Evolutionary conservation across 2,329 filamentous ascomycete species (phyloP).

Genomic region (Cladosporium sp.): DNA sequence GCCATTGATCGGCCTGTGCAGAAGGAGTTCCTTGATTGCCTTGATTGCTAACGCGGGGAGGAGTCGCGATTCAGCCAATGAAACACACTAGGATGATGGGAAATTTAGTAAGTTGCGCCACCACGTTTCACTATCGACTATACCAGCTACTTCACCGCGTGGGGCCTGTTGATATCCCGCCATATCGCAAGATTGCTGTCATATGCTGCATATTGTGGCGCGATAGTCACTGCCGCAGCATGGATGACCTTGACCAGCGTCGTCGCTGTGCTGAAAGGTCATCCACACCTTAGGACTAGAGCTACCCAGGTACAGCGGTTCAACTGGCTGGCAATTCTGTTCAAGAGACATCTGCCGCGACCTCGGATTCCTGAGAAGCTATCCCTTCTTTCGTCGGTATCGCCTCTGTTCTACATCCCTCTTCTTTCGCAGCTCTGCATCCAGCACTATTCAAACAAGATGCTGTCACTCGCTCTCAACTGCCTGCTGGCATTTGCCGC

Average conservation of each 20-base stretch:
- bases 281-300: neutral
- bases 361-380: neutral
- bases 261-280: conserved; percentile 1
- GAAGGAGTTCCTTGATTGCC: neutral
- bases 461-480: conserved; percentile 12
- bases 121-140: conserved; percentile 12
- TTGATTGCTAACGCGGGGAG: conserved; percentile 9
- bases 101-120: neutral
- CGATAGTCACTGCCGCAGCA: neutral
- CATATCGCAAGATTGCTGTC: neutral
- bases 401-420: neutral
- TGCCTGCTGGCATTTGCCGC: conserved; percentile 15
- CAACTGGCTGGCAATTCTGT: neutral
- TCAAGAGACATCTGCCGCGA: conserved; percentile 2
- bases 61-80: conserved; percentile 4
- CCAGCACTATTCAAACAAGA: neutral
- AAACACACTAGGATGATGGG: neutral
- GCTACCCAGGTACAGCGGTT: neutral
- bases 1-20: conserved; percentile 7
- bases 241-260: conserved; percentile 4
- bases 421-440: neutral
- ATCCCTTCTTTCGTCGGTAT: neutral
- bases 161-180: conserved; percentile 1
- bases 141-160: neutral
- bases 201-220: conserved; percentile 11